phyloP scores from a whole-genome alignment of 345 rosid species.

The Jatropha curcas region DNA sequence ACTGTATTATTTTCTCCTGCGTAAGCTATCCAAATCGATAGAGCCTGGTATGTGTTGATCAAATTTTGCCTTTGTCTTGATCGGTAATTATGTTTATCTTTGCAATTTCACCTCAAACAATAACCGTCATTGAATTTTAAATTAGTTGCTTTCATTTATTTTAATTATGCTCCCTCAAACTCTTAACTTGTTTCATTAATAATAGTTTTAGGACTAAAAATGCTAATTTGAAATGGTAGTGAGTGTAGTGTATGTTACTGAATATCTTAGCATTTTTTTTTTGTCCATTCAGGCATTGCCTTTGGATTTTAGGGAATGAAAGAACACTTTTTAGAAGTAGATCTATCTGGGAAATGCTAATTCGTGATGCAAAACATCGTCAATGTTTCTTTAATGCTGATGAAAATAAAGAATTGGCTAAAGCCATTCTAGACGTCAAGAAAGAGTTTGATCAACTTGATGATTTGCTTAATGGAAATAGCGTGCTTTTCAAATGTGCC shows the following conservation, averaged over 20 bases:
- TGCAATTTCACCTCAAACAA: no score
- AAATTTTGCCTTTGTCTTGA: no score
- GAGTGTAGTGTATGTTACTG: no score
- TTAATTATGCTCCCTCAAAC: not conserved
- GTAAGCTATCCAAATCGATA: no score
- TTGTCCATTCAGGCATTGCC: constrained; percentile 37
- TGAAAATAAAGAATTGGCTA: constrained; percentile 38
- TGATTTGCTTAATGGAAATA: constrained; percentile 36
- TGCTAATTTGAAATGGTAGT: no score
- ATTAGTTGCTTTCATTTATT: no score
- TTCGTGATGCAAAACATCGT: constrained; percentile 41
- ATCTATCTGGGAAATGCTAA: constrained; percentile 40
- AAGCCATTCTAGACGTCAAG: constrained; percentile 36
- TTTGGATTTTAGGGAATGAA: constrained; percentile 59
- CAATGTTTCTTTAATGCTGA: constrained; percentile 42
- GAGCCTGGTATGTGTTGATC: no score
- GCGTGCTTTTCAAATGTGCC: constrained; percentile 36
- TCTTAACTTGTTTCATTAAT: no score
- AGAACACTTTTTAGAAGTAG: constrained; percentile 34
- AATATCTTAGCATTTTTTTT: not conserved
- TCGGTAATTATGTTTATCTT: no score
- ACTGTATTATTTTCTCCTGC: no score
- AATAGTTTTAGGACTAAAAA: no score
- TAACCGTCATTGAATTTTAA: no score
- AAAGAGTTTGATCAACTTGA: constrained; percentile 44